phyloP scores from a whole-genome alignment of 164 flowering plant genomes.

The Berberis vulgaris region DNA sequence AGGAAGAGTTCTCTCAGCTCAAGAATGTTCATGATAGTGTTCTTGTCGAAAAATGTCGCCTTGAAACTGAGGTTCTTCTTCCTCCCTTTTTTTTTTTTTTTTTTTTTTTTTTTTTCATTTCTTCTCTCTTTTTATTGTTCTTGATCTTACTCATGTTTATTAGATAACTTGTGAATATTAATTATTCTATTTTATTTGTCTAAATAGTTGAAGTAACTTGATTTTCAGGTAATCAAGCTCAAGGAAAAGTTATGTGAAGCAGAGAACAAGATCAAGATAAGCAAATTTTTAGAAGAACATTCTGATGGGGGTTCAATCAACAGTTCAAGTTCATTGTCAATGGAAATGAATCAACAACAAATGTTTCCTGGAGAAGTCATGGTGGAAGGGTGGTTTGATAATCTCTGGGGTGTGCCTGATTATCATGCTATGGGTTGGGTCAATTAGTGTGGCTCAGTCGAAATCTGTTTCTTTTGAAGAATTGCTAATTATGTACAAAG shows the following conservation, averaged over 20 bases:
- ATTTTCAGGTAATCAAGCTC: constrained; percentile 42
- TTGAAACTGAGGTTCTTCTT: constrained; percentile 50
- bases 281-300: constrained; percentile 22
- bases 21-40: constrained; percentile 31
- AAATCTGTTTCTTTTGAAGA: no score
- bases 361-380: constrained; percentile 33
- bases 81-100: neutral
- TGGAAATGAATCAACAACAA: constrained; percentile 29
- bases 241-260: constrained; percentile 46
- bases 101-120: neutral
- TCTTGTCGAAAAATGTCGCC: constrained; percentile 47
- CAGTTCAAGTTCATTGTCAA: constrained; percentile 43
- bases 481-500: no score
- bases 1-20: constrained; percentile 47
- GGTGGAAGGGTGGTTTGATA: constrained; percentile 27
- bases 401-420: constrained; percentile 15
- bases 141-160: neutral
- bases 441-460: neutral
- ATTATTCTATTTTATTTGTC: neutral
- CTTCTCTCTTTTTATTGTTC: neutral
- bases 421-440: constrained; percentile 22
- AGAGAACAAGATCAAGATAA: constrained; percentile 47
- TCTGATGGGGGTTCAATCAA: constrained; percentile 11
- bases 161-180: neutral
- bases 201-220: neutral